These are phyloP conservation scores for Exutisphaerella laricina DNA, from an alignment of 2,329 filamentous ascomycete genomes.

Conservation along the genomic window DNA sequence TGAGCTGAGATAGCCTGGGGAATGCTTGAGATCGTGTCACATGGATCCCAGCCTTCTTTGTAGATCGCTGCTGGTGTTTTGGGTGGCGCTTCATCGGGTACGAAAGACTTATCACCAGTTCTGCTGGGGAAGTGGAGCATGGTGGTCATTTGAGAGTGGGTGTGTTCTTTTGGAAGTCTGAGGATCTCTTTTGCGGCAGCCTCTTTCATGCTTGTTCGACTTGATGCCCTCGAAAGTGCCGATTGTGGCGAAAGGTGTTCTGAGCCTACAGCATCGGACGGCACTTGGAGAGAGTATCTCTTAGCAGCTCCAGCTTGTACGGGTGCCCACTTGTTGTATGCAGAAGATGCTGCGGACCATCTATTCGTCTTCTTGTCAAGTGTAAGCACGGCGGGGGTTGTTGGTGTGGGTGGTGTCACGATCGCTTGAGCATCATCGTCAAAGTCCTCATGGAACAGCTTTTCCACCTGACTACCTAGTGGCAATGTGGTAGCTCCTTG, in stretches of 20 bases:
- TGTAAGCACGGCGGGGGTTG: neutral
- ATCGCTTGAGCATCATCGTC: conserved; percentile 1
- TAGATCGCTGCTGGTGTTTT: too few relatives aligned
- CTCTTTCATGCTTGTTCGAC: neutral
- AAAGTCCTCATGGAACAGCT: conserved; percentile 6
- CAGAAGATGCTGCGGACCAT: neutral
- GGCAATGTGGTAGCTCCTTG: conserved; percentile 1
- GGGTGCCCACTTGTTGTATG: conserved; percentile 4
- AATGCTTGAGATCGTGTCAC: too few relatives aligned
- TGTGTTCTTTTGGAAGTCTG: neutral
- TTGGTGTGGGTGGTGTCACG: neutral
- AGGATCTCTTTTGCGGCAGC: neutral
- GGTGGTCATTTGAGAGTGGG: too few relatives aligned
- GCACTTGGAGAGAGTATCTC: neutral
- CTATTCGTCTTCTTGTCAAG: neutral
- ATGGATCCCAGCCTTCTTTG: too few relatives aligned
- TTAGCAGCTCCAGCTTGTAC: neutral
- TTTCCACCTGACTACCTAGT: conserved; percentile 8
- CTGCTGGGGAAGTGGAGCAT: too few relatives aligned
- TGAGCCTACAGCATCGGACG: neutral
- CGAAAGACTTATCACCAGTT: too few relatives aligned
- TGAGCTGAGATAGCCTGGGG: neutral
- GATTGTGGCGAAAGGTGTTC: neutral
- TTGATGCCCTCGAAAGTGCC: neutral
- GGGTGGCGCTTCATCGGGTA: too few relatives aligned